These are phyloP conservation scores for Pythium oligandrum DNA, from an alignment of 352 stramenopile genomes.

Conservation along the genomic window DNA sequence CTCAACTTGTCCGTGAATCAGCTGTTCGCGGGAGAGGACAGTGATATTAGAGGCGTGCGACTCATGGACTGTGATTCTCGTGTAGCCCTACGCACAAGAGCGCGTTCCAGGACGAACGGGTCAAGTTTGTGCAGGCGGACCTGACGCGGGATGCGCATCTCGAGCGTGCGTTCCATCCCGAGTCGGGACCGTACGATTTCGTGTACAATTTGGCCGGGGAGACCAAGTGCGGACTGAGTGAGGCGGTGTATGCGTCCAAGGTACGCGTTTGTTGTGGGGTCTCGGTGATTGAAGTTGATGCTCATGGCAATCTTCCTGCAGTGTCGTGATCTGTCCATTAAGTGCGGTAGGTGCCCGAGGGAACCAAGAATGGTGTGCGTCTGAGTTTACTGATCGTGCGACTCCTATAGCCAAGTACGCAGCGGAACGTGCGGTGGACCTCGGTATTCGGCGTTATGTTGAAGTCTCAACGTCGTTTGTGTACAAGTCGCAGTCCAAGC, in stretches of 20 bases:
- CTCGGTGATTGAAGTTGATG: not conserved
- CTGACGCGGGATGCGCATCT: constrained; percentile 76
- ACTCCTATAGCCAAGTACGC: constrained; percentile 12
- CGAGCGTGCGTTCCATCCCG: constrained; percentile 68
- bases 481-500: constrained; percentile 83
- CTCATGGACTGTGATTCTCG: too few relatives aligned
- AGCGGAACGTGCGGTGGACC: constrained; percentile 58
- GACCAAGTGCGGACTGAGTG: constrained; percentile 73
- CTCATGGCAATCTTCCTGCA: constrained; percentile 10
- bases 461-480: constrained; percentile 87
- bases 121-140: constrained; percentile 81
- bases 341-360: constrained; percentile 53
- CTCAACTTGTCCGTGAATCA: not conserved
- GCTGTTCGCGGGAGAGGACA: constrained; percentile 11
- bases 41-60: not conserved
- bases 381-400: not conserved
- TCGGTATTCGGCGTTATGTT: constrained; percentile 75
- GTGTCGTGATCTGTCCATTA: constrained; percentile 78
- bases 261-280: constrained; percentile 9
- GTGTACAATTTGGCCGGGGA: constrained; percentile 84
- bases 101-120: constrained; percentile 60
- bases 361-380: not conserved
- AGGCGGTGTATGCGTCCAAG: constrained; percentile 79
- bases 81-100: constrained; percentile 39
- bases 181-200: constrained; percentile 73